Evolutionary conservation across 2,329 filamentous ascomycete genomes (phyloP).

Genomic region (Fusarium papillatum): DNA sequence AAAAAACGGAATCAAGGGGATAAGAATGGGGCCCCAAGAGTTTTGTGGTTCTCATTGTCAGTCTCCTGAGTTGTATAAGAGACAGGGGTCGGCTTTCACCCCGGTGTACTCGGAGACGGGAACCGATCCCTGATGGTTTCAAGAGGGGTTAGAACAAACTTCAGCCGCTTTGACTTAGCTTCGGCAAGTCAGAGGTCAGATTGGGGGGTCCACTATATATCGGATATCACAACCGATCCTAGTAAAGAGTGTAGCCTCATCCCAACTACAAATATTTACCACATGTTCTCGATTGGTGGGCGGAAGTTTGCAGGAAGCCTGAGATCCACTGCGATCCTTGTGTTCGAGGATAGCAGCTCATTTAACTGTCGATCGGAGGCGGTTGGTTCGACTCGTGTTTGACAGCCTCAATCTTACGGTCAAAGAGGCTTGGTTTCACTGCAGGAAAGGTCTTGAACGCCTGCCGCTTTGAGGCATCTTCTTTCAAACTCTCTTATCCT

Average conservation of each 20-base stretch:
- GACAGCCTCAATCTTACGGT: background rate
- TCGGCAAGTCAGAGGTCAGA: background rate
- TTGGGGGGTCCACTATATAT: background rate
- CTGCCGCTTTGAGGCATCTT: background rate
- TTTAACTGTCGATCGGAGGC: background rate
- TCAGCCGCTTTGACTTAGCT: slow-evolving; percentile 1
- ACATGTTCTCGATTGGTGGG: slow-evolving; percentile 2
- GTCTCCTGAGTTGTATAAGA: background rate
- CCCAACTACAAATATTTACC: background rate
- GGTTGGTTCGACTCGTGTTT: background rate
- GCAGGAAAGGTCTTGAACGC: background rate
- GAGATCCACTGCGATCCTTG: background rate
- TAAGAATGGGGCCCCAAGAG: background rate
- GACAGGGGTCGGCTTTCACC: background rate
- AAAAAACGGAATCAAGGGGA: slow-evolving; percentile 7
- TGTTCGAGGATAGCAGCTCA: background rate
- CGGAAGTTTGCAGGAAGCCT: slow-evolving; percentile 1
- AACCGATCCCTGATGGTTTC: slow-evolving; percentile 1
- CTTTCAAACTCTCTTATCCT: background rate
- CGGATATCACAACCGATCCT: slow-evolving; percentile 7
- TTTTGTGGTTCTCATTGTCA: slow-evolving; percentile 4
- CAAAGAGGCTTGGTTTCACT: background rate
- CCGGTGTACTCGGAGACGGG: background rate
- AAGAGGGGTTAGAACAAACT: slow-evolving; percentile 3
- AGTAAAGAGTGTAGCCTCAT: background rate